A percentile compares a stretch with the other conserved stretches of the same genome.
phyloP scores from a whole-genome alignment of 2,329 filamentous ascomycete species.

The Aulographum hederae region DNA sequence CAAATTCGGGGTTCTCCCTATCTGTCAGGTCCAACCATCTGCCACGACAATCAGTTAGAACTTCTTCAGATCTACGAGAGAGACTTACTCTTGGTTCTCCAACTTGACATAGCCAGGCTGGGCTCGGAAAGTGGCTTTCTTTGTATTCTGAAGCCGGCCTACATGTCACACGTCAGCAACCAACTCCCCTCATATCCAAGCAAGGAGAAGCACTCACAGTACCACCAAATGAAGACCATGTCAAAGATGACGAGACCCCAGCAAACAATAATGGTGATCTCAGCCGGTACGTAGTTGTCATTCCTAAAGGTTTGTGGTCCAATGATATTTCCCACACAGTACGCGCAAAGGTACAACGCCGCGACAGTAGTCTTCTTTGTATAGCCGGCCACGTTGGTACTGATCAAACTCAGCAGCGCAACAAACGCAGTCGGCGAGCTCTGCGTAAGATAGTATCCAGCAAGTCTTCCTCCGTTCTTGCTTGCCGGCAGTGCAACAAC shows the following conservation, averaged over 20 bases:
- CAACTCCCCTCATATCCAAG: too few relatives aligned
- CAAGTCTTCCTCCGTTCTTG: constrained; percentile 39
- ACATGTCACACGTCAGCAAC: too few relatives aligned
- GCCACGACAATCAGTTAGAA: constrained; percentile 7
- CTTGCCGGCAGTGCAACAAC: constrained; percentile 41
- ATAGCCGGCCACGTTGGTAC: constrained; percentile 40
- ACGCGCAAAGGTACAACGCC: constrained; percentile 33
- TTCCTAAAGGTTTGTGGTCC: constrained; percentile 18
- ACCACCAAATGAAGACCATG: constrained; percentile 43
- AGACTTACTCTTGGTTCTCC: constrained; percentile 43
- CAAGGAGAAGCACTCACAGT: constrained; percentile 37
- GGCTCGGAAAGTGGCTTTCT: constrained; percentile 35
- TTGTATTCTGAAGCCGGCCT: too few relatives aligned
- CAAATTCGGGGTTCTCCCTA: constrained; percentile 43
- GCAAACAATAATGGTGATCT: constrained; percentile 42
- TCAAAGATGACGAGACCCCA: constrained; percentile 33
- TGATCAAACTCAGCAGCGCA: constrained; percentile 42
- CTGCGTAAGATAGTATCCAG: constrained; percentile 48
- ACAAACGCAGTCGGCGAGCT: constrained; percentile 44
- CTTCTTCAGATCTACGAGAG: not conserved
- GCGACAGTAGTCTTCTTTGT: constrained; percentile 42
- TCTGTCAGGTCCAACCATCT: constrained; percentile 44
- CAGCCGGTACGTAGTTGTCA: constrained; percentile 38
- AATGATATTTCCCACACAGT: constrained; percentile 21
- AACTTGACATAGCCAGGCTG: constrained; percentile 39